Conservation (phyloP, 2,329 filamentous ascomycete species). For the Cladophialophora carrionii region DNA sequence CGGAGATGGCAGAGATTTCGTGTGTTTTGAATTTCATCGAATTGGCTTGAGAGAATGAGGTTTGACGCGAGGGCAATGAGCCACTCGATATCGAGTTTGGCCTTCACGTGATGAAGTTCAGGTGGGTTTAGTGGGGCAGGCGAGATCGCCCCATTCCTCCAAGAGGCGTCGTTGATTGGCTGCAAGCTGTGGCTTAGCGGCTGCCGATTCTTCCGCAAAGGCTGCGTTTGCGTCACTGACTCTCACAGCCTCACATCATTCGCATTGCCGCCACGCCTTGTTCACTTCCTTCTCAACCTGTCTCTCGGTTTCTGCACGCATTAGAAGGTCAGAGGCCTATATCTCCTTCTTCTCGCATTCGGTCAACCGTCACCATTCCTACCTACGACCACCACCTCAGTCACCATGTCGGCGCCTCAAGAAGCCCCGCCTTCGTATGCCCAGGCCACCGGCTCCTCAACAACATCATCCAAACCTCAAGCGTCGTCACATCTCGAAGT, state of each 20-base stretch:
- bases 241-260: conserved; percentile 32
- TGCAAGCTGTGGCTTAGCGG: conserved; percentile 9
- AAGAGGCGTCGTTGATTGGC: neutral
- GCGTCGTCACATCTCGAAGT: conserved; percentile 37
- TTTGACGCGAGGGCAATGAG: neutral
- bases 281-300: conserved; percentile 23
- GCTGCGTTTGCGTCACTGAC: conserved; percentile 22
- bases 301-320: conserved; percentile 29
- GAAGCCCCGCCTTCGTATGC: conserved; percentile 47
- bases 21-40: no score
- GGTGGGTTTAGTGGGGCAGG: neutral
- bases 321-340: conserved; percentile 13
- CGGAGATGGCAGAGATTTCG: no score
- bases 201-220: conserved; percentile 10
- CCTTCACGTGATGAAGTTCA: neutral
- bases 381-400: conserved; percentile 18
- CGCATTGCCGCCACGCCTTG: conserved; percentile 17
- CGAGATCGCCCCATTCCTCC: neutral
- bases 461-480: conserved; percentile 29
- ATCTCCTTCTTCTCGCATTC: conserved; percentile 23
- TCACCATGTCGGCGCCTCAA: conserved; percentile 28
- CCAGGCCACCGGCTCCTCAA: conserved; percentile 39
- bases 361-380: conserved; percentile 37
- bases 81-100: neutral
- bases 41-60: neutral